Evolutionary conservation across 306 rosid species (phyloP), one percentile per base, ranked within the genome.

Genomic region (Amphicarpaea edgeworthii): DNA sequence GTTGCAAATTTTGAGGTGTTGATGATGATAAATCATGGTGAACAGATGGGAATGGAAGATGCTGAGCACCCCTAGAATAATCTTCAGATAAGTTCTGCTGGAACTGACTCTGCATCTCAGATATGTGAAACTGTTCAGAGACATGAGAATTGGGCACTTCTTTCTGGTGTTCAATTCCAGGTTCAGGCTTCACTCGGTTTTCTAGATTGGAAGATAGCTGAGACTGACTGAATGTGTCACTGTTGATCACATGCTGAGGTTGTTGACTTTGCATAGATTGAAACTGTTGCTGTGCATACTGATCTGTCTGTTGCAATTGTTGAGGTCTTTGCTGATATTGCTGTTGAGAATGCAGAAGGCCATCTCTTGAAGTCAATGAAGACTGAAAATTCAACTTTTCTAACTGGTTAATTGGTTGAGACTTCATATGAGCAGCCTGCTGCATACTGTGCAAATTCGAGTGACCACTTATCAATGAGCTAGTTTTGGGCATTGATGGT

Each of bases 321-420:
- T 81, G 90, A 62, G 91, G 73, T 64, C 82, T 90, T 54, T 88
- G 93, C 71, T 84, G 93, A 78, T 86, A 89, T 72, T 88, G 95
- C 75, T 79, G 89, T 63, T 90, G 96, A 86, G 96, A 74, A 77
- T 85, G 93, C 73, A 87, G 76, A 73, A 79, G 67, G 73, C 76
- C 79, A 30, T 89, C 97, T 81, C 92, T 86, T 30, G 92, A 81
- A 83, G 96, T 73, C 65, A 87, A 28, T 50, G 93, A 64, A 79
- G 90, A 72, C 65, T 89, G 96, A 49, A 89, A 89, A 85, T 85
- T 86, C 85, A 92, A 88, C 88, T 92, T 92, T 46, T 90, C 96
- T 37, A 85, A 79, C 32, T 84, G 92, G 81, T 89, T 93, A 63
- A 83, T 68, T 72, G 83, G 72, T 77, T 88, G 89, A 64, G 98